These are phyloP conservation scores for Stromatinia cepivora DNA, from an alignment of 2,329 filamentous ascomycete species.

Conservation along the genomic window DNA sequence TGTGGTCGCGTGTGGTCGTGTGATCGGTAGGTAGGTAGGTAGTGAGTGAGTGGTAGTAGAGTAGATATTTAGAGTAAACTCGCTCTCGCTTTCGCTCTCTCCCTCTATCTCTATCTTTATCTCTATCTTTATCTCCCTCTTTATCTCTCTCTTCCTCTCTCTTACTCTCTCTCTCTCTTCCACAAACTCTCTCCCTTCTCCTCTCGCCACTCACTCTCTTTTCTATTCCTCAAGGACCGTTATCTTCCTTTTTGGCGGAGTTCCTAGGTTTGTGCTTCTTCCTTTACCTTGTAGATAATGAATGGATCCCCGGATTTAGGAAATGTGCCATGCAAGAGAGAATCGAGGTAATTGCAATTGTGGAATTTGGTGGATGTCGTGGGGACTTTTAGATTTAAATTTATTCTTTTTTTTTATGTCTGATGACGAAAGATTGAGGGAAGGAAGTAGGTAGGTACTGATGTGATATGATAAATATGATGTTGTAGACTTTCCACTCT, in stretches of 20 bases:
- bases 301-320: conserved; percentile 1
- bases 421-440: neutral
- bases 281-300: neutral
- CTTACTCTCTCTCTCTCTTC: neutral
- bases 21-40: neutral
- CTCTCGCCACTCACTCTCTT: neutral
- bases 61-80: neutral
- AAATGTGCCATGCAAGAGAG: neutral
- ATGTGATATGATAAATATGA: neutral
- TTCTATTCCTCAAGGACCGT: neutral
- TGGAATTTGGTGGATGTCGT: neutral
- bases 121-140: neutral
- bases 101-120: neutral
- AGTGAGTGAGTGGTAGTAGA: neutral
- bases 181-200: neutral
- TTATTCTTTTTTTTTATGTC: neutral
- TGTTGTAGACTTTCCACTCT: neutral
- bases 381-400: neutral
- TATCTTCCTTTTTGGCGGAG: neutral
- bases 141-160: neutral
- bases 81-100: neutral
- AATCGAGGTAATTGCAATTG: neutral
- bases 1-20: neutral
- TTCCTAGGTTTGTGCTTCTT: neutral
- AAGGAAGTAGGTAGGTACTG: neutral